Conservation (phyloP, 768 basidiomycete genomes). For the Mycena crocata region DNA sequence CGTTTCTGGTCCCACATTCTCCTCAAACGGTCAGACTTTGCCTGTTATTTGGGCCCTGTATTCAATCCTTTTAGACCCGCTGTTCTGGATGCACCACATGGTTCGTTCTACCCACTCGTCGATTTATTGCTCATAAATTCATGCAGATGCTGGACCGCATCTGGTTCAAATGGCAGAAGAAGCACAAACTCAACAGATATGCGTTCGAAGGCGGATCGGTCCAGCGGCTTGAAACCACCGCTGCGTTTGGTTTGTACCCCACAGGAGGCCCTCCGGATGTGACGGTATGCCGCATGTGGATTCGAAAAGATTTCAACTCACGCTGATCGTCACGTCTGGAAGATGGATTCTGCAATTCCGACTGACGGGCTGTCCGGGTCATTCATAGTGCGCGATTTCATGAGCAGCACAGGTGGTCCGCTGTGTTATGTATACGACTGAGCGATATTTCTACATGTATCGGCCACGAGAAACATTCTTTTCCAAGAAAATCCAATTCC, state of each 20-base stretch:
- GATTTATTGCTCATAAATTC: not conserved
- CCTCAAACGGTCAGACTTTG: conserved; percentile 44
- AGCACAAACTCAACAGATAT: conserved; percentile 35
- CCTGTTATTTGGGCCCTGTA: not conserved
- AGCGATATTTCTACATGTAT: too few species aligned
- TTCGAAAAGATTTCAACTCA: not conserved
- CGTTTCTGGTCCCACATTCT: conserved; percentile 41
- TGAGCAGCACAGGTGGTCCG: conserved; percentile 43
- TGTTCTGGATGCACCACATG: conserved; percentile 51
- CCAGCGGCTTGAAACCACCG: conserved; percentile 35
- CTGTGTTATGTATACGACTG: conserved; percentile 52
- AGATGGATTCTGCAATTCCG: conserved; percentile 39
- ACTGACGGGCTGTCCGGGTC: conserved; percentile 41
- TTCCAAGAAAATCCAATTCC: too few species aligned
- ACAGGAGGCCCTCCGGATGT: conserved; percentile 38
- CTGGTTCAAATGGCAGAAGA: conserved; percentile 51
- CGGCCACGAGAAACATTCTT: too few species aligned
- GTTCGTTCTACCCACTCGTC: conserved; percentile 32
- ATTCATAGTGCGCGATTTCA: conserved; percentile 39
- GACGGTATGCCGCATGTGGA: not conserved
- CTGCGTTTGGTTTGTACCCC: conserved; percentile 37
- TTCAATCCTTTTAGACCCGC: conserved; percentile 46
- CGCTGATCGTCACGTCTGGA: too few species aligned
- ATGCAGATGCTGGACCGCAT: conserved; percentile 50
- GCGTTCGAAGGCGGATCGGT: conserved; percentile 47